These are phyloP conservation scores for Hypoxylon sp. DNA, from an alignment of 2,329 filamentous ascomycete genomes.

Conservation along the genomic window DNA sequence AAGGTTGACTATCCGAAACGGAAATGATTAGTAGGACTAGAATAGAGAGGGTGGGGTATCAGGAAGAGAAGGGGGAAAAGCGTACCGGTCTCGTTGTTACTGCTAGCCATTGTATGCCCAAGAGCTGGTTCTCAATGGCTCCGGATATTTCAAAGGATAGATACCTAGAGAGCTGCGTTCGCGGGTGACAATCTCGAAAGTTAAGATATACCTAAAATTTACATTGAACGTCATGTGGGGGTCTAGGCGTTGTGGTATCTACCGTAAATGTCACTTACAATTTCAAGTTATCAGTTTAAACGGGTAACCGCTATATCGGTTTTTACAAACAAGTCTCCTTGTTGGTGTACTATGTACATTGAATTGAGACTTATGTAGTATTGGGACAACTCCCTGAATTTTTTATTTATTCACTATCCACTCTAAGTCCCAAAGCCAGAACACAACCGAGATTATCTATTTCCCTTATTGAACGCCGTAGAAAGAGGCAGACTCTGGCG, in stretches of 20 bases:
- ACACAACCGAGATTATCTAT: not conserved
- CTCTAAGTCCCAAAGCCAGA: slow-evolving; percentile 7
- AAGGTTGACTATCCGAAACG: slow-evolving; percentile 69
- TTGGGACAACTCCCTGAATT: not conserved
- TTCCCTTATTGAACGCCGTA: not conserved
- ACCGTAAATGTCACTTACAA: not conserved
- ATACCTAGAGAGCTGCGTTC: not conserved
- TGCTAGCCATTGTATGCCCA: slow-evolving; percentile 29
- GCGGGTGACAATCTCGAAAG: not conserved
- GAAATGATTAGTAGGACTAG: slow-evolving; percentile 9
- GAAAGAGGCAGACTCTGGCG: not conserved
- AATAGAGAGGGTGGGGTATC: not conserved
- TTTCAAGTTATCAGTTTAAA: not conserved
- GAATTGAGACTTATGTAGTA: not conserved
- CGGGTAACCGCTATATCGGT: not conserved
- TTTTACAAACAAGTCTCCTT: not conserved
- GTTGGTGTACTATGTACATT: too few relatives aligned
- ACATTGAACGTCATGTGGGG: not conserved
- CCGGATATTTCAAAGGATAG: not conserved
- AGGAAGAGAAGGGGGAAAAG: not conserved
- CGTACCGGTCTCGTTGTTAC: slow-evolving; percentile 36
- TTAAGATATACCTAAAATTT: not conserved
- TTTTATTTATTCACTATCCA: slow-evolving; percentile 19
- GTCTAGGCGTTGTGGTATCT: not conserved
- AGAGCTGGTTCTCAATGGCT: not conserved